A percentile compares a stretch with the other conserved stretches of the same genome.
Evolutionary conservation across 129 eudicot species (phyloP).

Genomic region (Mikania micrantha): DNA sequence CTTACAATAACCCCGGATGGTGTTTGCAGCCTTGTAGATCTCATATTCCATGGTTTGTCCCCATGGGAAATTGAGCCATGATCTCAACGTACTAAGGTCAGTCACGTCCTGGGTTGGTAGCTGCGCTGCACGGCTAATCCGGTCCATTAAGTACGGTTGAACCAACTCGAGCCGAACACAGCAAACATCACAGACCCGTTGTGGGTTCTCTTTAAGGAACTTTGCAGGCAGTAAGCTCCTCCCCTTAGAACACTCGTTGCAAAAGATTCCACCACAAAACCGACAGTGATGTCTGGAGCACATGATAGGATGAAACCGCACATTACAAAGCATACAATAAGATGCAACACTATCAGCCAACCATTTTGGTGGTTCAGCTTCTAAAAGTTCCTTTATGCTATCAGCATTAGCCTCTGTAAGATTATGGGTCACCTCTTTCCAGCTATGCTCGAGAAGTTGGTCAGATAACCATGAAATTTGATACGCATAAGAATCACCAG

Average conservation of each 20-base stretch:
- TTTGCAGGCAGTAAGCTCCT: slow-evolving; percentile 52
- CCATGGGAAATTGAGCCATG: slow-evolving; percentile 60
- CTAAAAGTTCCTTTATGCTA: slow-evolving; percentile 38
- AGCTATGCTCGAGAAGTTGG: slow-evolving; percentile 46
- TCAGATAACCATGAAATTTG: slow-evolving; percentile 52
- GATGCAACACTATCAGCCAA: slow-evolving; percentile 52
- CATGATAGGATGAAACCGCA: slow-evolving; percentile 57
- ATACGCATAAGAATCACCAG: slow-evolving; percentile 35
- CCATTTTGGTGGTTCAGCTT: slow-evolving; percentile 64
- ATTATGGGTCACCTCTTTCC: slow-evolving; percentile 60
- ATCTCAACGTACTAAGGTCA: slow-evolving; percentile 47
- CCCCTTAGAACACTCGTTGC: slow-evolving; percentile 60
- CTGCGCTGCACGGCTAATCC: slow-evolving; percentile 54
- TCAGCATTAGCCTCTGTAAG: slow-evolving; percentile 44
- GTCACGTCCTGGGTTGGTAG: slow-evolving; percentile 49
- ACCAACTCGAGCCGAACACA: slow-evolving; percentile 46
- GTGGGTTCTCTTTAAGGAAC: slow-evolving; percentile 33
- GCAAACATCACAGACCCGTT: slow-evolving; percentile 66
- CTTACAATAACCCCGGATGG: slow-evolving; percentile 48
- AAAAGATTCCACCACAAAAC: slow-evolving; percentile 58
- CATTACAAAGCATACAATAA: slow-evolving; percentile 56
- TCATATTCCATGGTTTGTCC: slow-evolving; percentile 60
- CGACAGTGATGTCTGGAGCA: slow-evolving; percentile 65
- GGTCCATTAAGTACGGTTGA: slow-evolving; percentile 44
- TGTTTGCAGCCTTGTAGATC: slow-evolving; percentile 53